A percentile compares a stretch with the other conserved stretches of the same genome.
phyloP scores from a whole-genome alignment of 495 filamentous ascomycete species.

The Mycothermus thermophilus region DNA sequence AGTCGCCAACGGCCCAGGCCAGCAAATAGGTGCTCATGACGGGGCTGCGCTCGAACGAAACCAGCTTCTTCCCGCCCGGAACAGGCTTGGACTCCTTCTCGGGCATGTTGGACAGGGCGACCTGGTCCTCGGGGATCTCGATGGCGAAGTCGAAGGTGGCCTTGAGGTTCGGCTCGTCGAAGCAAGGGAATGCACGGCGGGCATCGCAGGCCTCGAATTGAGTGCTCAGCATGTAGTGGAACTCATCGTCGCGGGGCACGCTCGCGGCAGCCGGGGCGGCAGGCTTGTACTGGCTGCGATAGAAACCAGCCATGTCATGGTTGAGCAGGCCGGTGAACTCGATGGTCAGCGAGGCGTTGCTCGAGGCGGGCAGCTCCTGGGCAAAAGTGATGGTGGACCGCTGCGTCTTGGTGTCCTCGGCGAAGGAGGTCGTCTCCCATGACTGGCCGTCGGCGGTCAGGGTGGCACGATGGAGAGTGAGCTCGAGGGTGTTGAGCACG shows the following conservation, averaged over 20 bases:
- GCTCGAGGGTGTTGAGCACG: constrained; percentile 56
- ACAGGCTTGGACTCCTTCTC: constrained; percentile 50
- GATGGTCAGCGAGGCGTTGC: constrained; percentile 52
- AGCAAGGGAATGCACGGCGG: constrained; percentile 87
- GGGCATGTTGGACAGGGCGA: constrained; percentile 91
- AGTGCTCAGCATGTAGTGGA: constrained; percentile 87
- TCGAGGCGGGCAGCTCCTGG: constrained; percentile 45
- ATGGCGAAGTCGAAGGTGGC: constrained; percentile 88
- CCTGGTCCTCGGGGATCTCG: constrained; percentile 73
- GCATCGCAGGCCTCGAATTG: constrained; percentile 97
- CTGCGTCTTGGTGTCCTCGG: constrained; percentile 69
- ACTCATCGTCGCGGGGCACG: constrained; percentile 63
- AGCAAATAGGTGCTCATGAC: constrained; percentile 96
- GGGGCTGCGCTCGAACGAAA: constrained; percentile 74
- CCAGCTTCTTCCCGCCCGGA: constrained; percentile 53
- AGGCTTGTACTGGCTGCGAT: constrained; percentile 87
- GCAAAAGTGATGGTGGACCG: constrained; percentile 60
- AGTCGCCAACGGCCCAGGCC: constrained; percentile 93
- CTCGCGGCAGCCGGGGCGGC: constrained; percentile 49
- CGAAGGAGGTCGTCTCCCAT: constrained; percentile 49
- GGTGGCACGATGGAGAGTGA: constrained; percentile 45
- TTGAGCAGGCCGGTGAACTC: constrained; percentile 80
- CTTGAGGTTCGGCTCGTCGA: constrained; percentile 95
- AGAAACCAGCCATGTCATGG: constrained; percentile 92
- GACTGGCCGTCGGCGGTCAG: constrained; percentile 30